Evolutionary conservation across 345 rosid species (phyloP).

Genomic region (Eutrema japonicum): DNA sequence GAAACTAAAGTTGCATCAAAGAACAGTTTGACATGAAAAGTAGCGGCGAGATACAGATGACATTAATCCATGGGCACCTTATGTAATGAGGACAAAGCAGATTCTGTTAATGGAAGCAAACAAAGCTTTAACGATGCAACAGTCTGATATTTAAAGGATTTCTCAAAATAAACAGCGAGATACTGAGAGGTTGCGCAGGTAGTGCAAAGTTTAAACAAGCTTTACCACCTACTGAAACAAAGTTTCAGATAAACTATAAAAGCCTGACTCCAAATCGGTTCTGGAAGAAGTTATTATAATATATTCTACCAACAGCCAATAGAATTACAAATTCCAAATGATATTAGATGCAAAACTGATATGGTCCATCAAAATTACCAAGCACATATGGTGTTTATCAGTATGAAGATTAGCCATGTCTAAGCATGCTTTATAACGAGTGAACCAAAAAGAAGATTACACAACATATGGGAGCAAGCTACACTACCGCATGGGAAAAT

Average conservation of each 20-base stretch:
- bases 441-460: slow-evolving; percentile 22
- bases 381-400: slow-evolving; percentile 3
- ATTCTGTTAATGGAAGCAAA: background rate
- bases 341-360: background rate
- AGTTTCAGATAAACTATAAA: background rate
- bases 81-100: slow-evolving; percentile 1
- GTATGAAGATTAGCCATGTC: slow-evolving; percentile 7
- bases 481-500: background rate
- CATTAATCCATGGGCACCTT: slow-evolving; percentile 9
- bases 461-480: slow-evolving; percentile 9
- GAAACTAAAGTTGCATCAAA: background rate
- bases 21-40: slow-evolving; percentile 3
- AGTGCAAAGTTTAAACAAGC: slow-evolving; percentile 19
- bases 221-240: slow-evolving; percentile 19
- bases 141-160: background rate
- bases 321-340: slow-evolving; percentile 1
- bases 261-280: background rate
- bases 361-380: background rate
- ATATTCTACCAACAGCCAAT: slow-evolving; percentile 13
- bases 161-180: slow-evolving; percentile 9
- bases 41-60: background rate
- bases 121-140: background rate
- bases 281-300: background rate
- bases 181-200: background rate
- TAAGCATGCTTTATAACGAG: background rate